Percentiles rank a stretch among this genome's conserved stretches.
These are phyloP conservation scores for Mucor irregularis DNA, from an alignment of 371 early-diverging fungal species.

Conservation along the genomic window DNA sequence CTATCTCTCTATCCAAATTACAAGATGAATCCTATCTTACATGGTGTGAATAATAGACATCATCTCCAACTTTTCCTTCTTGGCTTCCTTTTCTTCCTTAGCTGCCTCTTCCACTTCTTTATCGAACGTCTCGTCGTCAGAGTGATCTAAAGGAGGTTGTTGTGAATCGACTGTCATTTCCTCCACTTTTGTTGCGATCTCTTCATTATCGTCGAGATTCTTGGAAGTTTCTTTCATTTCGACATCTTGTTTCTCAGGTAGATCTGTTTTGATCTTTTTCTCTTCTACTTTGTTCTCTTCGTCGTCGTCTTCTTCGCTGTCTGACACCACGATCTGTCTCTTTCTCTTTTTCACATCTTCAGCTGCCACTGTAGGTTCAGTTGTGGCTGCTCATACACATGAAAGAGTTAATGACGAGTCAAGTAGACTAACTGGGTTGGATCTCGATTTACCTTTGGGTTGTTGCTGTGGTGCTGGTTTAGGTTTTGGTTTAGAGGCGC, in stretches of 20 bases:
- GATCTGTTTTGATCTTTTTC: background rate
- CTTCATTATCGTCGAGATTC: background rate
- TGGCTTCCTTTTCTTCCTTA: slow-evolving; percentile 18
- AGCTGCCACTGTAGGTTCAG: background rate
- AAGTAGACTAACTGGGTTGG: too few relatives aligned
- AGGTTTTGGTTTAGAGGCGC: background rate
- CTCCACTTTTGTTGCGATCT: background rate
- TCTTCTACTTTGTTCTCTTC: background rate
- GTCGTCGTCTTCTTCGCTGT: slow-evolving; percentile 11
- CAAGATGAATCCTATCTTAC: slow-evolving; percentile 13
- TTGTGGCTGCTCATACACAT: background rate
- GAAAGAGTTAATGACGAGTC: too few relatives aligned
- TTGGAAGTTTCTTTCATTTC: background rate
- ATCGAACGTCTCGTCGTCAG: slow-evolving; percentile 9
- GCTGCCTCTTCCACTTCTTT: slow-evolving; percentile 19
- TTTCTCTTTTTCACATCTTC: slow-evolving; percentile 3
- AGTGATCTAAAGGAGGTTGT: background rate
- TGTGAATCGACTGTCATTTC: background rate
- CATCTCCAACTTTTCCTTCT: slow-evolving; percentile 17
- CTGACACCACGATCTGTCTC: background rate
- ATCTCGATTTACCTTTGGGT: too few relatives aligned
- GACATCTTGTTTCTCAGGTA: background rate
- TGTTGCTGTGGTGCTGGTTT: background rate
- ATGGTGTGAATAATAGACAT: slow-evolving; percentile 14
- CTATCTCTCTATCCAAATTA: too few relatives aligned